Conservation (phyloP, 176 grass and related monocot genomes). For the Sorghum bicolor region Sorghum_bicolor_NCBIv3 NC_012875.2:52418501-52419000, state of each 20-base stretch:
- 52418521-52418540: conserved; percentile 34
- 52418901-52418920: no score
- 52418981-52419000: background rate
- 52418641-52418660: conserved; percentile 26
- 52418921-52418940: no score
- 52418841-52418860: background rate
- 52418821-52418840: background rate
- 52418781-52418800: background rate
- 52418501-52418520: conserved; percentile 32
- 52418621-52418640: conserved; percentile 4
- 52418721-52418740: background rate
- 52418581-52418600: conserved; percentile 12
- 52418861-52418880: background rate
- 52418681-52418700: background rate
- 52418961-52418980: background rate
- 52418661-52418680: conserved; percentile 9
- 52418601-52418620: conserved; percentile 1
- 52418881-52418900: background rate
- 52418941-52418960: no score
- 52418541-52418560: background rate
- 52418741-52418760: background rate
- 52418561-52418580: conserved; percentile 9
- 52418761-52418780: background rate
- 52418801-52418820: no score
- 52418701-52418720: conserved; percentile 31